Evolutionary conservation across 257 asterid species (phyloP), one percentile per base, ranked within the genome.

Genomic region (Solanum chaucha): DNA sequence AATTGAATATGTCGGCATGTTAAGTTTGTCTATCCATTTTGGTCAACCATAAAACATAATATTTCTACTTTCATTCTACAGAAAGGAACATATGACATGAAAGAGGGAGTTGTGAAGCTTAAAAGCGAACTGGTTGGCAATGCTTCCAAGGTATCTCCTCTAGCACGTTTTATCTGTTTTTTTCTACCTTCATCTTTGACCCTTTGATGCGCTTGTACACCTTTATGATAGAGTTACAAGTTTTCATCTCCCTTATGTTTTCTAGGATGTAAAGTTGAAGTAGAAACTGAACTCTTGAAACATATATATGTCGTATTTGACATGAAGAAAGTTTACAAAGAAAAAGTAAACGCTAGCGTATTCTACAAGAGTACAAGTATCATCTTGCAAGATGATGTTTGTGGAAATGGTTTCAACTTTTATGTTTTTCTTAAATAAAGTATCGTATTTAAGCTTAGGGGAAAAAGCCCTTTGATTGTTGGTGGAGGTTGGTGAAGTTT

Each of bases 141-240:
- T 91, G 97, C 97, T 86, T 90, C 97, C 48, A 94, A 95, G 98
- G 96, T 94, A 86, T 59, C 73, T 38, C 19, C 68, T 44, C 68
- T 70, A 70, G 77, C 13, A 1, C 5, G 24, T 73, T 4, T 73
- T 20, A 73, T 35, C 82, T 35, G 9, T 0, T 20, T 19, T 20
- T 35, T 20, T 35, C 51, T 73, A 73, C 30, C 30, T 36, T 73
- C 51, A 73, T 35, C 30, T 20, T 73, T 36, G 51, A 36, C 51
- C 10, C 10, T 73, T 73, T 20, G 10, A 20, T 35, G 81, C 1
- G 19, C 5, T 4, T 20, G 7, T 2, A 0, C 48, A 10, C 30
- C 81, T 73, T 20, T 35, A 35, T 35, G 0, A 20, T 35, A 19
- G 10, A 20, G 82, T 12, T 36, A 73, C 3, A 0, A 1, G 30